Conservation (phyloP, 306 rosid genomes). For the Cucurbita maxima region DNA sequence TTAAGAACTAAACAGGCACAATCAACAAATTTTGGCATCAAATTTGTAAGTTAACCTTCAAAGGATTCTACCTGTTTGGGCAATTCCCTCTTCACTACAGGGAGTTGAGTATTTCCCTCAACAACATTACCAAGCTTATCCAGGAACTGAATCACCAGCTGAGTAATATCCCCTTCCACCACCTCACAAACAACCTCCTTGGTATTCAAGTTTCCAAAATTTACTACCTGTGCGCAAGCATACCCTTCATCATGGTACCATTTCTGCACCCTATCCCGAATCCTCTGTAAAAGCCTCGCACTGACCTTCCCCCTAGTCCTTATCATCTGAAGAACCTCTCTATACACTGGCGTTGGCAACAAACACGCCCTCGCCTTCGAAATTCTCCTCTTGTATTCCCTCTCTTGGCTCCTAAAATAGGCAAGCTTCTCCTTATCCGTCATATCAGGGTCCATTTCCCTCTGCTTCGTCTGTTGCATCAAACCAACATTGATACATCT, state of each 20-base stretch:
- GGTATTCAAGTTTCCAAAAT: slow-evolving; percentile 86
- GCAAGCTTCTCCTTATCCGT: slow-evolving; percentile 86
- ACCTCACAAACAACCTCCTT: slow-evolving; percentile 96
- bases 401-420: slow-evolving; percentile 56
- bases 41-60: neutral
- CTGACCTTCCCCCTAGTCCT: slow-evolving; percentile 59
- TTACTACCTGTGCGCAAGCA: slow-evolving; percentile 93
- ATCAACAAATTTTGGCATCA: neutral
- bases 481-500: slow-evolving; percentile 85
- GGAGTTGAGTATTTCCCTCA: slow-evolving; percentile 75
- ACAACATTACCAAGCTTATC: slow-evolving; percentile 91
- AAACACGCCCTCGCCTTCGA: slow-evolving; percentile 62
- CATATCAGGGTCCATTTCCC: slow-evolving; percentile 85
- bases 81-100: slow-evolving; percentile 67
- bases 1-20: neutral
- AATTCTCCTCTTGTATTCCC: slow-evolving; percentile 77
- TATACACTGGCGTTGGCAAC: slow-evolving; percentile 44
- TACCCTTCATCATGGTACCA: slow-evolving; percentile 97
- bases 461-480: slow-evolving; percentile 64
- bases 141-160: slow-evolving; percentile 59
- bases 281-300: slow-evolving; percentile 83
- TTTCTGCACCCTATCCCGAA: slow-evolving; percentile 79
- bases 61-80: slow-evolving; percentile 58
- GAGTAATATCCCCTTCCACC: slow-evolving; percentile 90
- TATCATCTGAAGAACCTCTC: slow-evolving; percentile 57